Base-by-base conservation (phyloP, 106 monocot species). In the Cymbidium sinense region DNA sequence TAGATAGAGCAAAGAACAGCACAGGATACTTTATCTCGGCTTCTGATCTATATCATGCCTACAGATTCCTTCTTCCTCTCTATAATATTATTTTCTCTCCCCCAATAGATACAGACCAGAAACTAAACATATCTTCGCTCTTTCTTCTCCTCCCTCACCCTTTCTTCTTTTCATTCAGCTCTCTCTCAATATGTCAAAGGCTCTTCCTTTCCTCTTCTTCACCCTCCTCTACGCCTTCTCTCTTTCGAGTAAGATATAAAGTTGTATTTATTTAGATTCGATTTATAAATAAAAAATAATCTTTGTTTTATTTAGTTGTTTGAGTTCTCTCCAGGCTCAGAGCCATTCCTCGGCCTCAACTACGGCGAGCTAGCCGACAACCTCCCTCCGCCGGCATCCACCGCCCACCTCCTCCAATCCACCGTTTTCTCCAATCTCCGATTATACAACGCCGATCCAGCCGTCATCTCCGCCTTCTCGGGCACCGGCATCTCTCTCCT, bases 351-450 rank as follows among this genome's bases (percentile, higher is more conserved):
- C 62, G 94, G 94, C 7, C 79, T 91, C 3, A 94, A 94, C 85
- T 94, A 94, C 85, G 94, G 94, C 35, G 75, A 85, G 65, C 71
- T 87, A 4, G 94, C 94, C 2, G 81, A 91, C 84, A 91, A 94
- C 72, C 91, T 94, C 50, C 94, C 91, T 9, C 79, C 89, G 52
- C 84, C 91, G 19, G 23, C 77, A 3, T 64, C 67, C 0, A 91
- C 91, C 2, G 86, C 76, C 8, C 50, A 29, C 64, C 89, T 91
- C 70, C 89, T 91, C 34, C 73, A 64, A 30, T 87, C 91, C 21
- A 91, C 90, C 64, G 73, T 81, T 50, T 85, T 90, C 54, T 81
- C 83, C n/a, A 87, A 87, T 80, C 43, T 90, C 77, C 91, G 89
- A 3, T 82, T 87, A 6, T 94, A 94, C 80, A 83, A 79, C 21